Percentiles rank a stretch among this genome's conserved stretches.
Evolutionary conservation across 495 filamentous ascomycete species (phyloP).

Genomic region (Pyronema omphalodes): DNA sequence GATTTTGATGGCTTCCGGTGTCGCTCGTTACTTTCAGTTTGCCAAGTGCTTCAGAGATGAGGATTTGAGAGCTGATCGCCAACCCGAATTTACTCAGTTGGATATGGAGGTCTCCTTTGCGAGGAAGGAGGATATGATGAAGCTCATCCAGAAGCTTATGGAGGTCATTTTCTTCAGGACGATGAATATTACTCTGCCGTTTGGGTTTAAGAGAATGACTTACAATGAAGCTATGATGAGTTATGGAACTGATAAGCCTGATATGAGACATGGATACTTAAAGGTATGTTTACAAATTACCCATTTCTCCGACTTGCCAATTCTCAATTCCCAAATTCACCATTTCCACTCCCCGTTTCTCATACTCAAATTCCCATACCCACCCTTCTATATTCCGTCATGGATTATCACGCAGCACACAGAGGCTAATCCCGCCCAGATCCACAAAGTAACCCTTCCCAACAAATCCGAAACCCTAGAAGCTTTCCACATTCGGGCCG

Average conservation of each 20-base stretch:
- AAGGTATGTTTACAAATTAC: slow-evolving; percentile 2
- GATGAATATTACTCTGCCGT: slow-evolving; percentile 21
- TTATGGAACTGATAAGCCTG: slow-evolving; percentile 86
- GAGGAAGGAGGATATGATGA: slow-evolving; percentile 54
- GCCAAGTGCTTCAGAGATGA: slow-evolving; percentile 93
- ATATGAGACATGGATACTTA: slow-evolving; percentile 40
- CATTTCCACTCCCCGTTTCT: too few species aligned
- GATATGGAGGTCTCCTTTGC: slow-evolving; percentile 88
- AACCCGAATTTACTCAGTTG: slow-evolving; percentile 94
- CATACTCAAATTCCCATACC: neutral
- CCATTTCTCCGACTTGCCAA: neutral
- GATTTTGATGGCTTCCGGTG: slow-evolving; percentile 82
- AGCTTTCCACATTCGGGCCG: neutral
- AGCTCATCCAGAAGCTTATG: slow-evolving; percentile 45
- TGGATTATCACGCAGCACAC: too few species aligned
- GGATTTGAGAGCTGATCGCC: slow-evolving; percentile 77
- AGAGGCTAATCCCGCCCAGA: neutral
- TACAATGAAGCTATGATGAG: slow-evolving; percentile 63
- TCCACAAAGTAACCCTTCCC: neutral
- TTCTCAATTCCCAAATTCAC: too few species aligned
- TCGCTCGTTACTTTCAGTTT: slow-evolving; percentile 73
- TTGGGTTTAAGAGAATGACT: slow-evolving; percentile 38
- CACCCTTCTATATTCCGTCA: neutral
- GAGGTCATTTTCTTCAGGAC: slow-evolving; percentile 33
- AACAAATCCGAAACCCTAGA: neutral